Conservation (phyloP, 768 basidiomycete genomes). For the Ramaria sp. region DNA sequence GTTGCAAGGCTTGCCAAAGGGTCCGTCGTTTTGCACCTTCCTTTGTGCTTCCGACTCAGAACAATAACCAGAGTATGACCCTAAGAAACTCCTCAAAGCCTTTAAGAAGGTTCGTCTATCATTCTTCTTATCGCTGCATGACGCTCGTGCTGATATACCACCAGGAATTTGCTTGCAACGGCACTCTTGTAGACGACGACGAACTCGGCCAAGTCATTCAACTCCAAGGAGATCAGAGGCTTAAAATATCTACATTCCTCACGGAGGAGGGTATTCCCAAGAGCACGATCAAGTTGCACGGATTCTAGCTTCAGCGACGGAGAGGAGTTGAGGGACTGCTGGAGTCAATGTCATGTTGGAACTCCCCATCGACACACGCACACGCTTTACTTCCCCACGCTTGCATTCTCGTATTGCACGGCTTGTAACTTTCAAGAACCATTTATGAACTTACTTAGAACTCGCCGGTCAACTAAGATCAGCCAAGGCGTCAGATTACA, state of each 20-base stretch:
- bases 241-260: conserved; percentile 85
- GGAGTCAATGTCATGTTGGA: not conserved
- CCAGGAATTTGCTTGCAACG: conserved; percentile 98
- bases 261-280: conserved; percentile 70
- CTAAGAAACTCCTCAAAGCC: conserved; percentile 95
- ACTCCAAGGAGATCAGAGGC: conserved; percentile 94
- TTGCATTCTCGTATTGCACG: not conserved
- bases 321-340: conserved; percentile 3
- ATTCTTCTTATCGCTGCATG: not conserved
- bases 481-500: no score
- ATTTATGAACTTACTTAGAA: not conserved
- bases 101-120: conserved; percentile 79
- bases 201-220: conserved; percentile 97
- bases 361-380: not conserved
- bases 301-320: conserved; percentile 44
- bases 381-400: not conserved
- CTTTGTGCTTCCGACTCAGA: not conserved
- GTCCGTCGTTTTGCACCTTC: conserved; percentile 32
- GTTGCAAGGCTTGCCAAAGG: conserved; percentile 87
- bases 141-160: not conserved
- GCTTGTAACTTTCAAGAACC: conserved; percentile 1
- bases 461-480: no score
- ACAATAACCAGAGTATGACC: conserved; percentile 70
- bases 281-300: conserved; percentile 76
- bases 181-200: conserved; percentile 89